Evolutionary conservation across 106 monocot genomes (phyloP), one percentile per base, ranked within the genome.

Genomic region (Phalaenopsis equestris): DNA sequence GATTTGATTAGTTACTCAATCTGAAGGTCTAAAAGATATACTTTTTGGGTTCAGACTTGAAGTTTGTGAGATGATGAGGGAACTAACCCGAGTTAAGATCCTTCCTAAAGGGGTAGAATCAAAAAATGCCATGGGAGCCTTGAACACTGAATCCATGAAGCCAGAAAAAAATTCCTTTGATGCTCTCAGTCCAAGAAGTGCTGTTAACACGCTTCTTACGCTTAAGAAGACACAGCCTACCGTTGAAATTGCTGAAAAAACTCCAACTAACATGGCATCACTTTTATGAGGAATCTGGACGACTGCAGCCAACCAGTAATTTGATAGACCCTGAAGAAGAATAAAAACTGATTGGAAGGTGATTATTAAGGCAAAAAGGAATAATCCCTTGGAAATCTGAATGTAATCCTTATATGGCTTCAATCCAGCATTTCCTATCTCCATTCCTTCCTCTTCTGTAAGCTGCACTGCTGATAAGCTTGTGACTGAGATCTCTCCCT

Each of bases 51-150:
- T 48, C 48, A 8, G 10, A 48, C 9, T 8, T 48, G 8, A 48
- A 48, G 7, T 48, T 12, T 52, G 52, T 52, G 52, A 12, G 52
- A 52, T 52, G 3, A 24, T 8, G 4, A 45, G 12, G 41, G 39
- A 36, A 75, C 80, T 80, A 89, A 94, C 94, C 81, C 94, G 61
- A 7, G 86, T 90, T 77, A 91, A 82, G 67, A 94, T 94, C 80
- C 94, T 86, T 79, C 94, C 94, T 0, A 84, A 57, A 2, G 94
- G 94, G 21, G 94, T 94, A 55, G 94, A 91, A 86, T 94, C 94
- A 46, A 94, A 91, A 82, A 94, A 91, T 6, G 82, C 37, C 91
- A 94, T 91, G 19, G 91, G 90, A 65, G 94, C 89, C 47, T 79
- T 86, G 78, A 94, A 89, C 39, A 94, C 80, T 18, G 94, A 94